Base-by-base conservation (phyloP, 1,284 basidiomycete genomes). In the Cerioporus squamosus region DNA sequence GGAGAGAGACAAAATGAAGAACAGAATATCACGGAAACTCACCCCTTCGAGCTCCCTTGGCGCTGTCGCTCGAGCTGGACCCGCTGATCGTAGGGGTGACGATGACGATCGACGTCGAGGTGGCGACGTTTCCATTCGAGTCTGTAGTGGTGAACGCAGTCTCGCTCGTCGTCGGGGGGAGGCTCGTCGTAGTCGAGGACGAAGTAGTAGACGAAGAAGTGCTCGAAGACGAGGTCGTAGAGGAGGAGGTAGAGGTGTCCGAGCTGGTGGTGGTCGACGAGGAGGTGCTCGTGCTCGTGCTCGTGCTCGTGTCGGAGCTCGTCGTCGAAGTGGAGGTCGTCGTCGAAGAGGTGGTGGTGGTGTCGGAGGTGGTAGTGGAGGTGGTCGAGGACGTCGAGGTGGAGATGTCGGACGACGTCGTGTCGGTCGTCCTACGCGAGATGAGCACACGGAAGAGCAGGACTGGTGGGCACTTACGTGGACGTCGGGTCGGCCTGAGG, bases 271-370 rank as follows among this genome's bases (percentile, higher is more conserved):
- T 40, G 2, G 51, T 3, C 0, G 69, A 15, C 3, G 68, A 53
- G 18, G 61, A 62, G 12, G 62, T 23, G 9, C 69, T 45, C 0
- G 68, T 54, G 7, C 68, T 18, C n/a, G 51, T 52, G n/a, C n/a
- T n/a, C n/a, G 61, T 62, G 12, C n/a, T n/a, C n/a, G 63, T 57
- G 5, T 61, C 57, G 15, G 66, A 45, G 17, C 66, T 44, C 2
- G 61, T 45, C 12, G 65, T 47, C 1, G 60, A 52, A 17, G 67
- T 55, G 9, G 53, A 18, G 4, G 45, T 33, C 38, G 46, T n/a
- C 1, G 60, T 51, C 14, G 33, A 8, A 20, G 53, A n/a, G 9
- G 51, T 20, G 31, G 55, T 23, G 39, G 20, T n/a, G 31, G 55
- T 23, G 39, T 20, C n/a, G 20, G 57, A 43, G 17, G 44, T 45